Base-by-base conservation (phyloP, 495 filamentous ascomycete genomes). In the Cladorrhinum samala region DNA sequence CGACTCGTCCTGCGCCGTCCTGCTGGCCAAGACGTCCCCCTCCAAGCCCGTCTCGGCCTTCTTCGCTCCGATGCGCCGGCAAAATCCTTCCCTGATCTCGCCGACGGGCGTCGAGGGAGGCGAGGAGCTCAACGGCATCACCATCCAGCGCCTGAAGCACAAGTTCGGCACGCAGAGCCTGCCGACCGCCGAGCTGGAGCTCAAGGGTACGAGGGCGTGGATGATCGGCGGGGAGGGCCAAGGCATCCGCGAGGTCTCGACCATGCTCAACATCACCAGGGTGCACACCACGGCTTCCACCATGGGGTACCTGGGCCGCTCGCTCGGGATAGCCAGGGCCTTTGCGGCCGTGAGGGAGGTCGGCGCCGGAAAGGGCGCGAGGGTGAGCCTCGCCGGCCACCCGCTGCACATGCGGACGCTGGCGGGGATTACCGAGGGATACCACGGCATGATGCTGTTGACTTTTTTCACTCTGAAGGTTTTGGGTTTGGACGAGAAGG, bases 161-260 rank as follows among this genome's bases (percentile, higher is more conserved):
- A 89, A 88, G 54, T 72, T 88, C 30, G 86, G 86, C 43, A 87
- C 86, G 2, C 81, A 79, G 48, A 69, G 82, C 17, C 64, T 89
- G 1, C 86, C 85, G 0, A 88, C 85, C 0, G 86, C 85, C 3
- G 86, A 90, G 54, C 72, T 88, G 4, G 82, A 84, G 47, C 71
- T 84, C 18, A 69, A 70, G 11, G 73, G 71, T 14, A 81, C 79
- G 68, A 77, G 86, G 17, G 86, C 74, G 2, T 83, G 83, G 66
- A 68, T 88, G 3, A 66, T 90, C 39, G 86, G 86, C 18, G 62
- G 68, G 9, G 65, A 83, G 39, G 84, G 85, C 25, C 67, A 78
- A 13, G 86, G 86, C n/a, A 74, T 87, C 17, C 74, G 75, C 39
- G 82, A 83, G 54, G 85, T 89, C 50, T 69, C 77, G 18, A 81